Base-by-base conservation (phyloP, 202 grass and related monocot species). In the Tripidium arundinaceum region DNA sequence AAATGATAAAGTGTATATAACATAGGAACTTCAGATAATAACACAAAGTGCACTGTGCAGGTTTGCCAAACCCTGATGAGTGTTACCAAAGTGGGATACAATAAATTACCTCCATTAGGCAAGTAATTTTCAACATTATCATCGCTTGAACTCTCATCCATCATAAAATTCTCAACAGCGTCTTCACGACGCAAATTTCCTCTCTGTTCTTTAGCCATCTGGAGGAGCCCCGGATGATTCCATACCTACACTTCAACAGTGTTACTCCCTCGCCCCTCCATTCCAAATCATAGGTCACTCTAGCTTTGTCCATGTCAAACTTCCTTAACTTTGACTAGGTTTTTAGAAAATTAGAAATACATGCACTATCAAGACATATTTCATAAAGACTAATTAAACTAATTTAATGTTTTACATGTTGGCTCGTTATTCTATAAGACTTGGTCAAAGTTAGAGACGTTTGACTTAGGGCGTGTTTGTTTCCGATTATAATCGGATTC, bases 161-260 rank as follows among this genome's bases (percentile, higher is more conserved):
- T 87, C 64, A 95, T 78, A 80, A 98, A 98, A 50, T 87, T 88
- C 67, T 98, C 92, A 39, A 90, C 82, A 63, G 83, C 79, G 83
- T 87, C 85, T 90, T 98, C 92, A 79, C 47, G 71, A 19, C 83
- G 85, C 55, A 85, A 82, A 89, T 43, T 85, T 79, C 79, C 63
- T 82, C 68, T 94, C 54, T 94, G 90, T 66, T 98, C 92, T 93
- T 93, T 98, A 72, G 84, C 72, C 90, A 98, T 89, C 84, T 83
- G 88, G 42, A 98, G 87, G 55, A 98, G 92, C 46, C 92, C 95
- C 63, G 95, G 95, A 88, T 98, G 95, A 62, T 98, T 98, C 95
- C 95, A 98, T 83, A 98, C 89, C 95, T 98, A 76, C 70, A 84
- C 31, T 65, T 72, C 47, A 68, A 90, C 22, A 74, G 38, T 27